Conservation (phyloP, 2,329 filamentous ascomycete species). For the Chaetomium strumarium region DNA sequence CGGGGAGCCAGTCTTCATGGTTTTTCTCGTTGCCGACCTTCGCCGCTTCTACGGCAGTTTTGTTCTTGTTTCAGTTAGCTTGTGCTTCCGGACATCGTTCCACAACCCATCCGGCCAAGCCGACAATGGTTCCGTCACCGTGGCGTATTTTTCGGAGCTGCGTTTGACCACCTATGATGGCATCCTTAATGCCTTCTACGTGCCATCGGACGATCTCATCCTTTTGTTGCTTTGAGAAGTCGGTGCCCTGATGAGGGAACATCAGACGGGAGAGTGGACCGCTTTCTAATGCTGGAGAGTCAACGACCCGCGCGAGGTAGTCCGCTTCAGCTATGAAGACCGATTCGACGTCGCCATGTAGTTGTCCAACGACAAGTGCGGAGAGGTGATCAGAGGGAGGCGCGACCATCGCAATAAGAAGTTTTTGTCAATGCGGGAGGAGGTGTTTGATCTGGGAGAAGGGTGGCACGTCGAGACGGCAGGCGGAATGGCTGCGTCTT, state of each 20-base stretch:
- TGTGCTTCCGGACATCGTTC: constrained; percentile 1
- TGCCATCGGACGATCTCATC: constrained; percentile 13
- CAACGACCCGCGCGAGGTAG: constrained; percentile 8
- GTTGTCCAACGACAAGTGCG: too few relatives aligned
- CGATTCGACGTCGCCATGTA: too few relatives aligned
- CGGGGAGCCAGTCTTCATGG: constrained; percentile 6
- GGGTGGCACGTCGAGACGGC: too few relatives aligned
- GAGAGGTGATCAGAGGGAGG: too few relatives aligned
- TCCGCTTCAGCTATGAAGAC: constrained; percentile 8
- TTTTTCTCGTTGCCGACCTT: constrained; percentile 4
- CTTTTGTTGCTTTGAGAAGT: constrained; percentile 13
- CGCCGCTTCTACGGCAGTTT: neutral
- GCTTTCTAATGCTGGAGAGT: constrained; percentile 10
- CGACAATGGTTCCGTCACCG: constrained; percentile 1
- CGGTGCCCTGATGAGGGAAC: constrained; percentile 5
- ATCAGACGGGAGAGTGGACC: constrained; percentile 7
- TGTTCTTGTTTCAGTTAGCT: constrained; percentile 3
- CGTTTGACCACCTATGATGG: constrained; percentile 6
- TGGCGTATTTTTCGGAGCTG: constrained; percentile 7
- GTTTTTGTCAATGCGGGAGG: too few relatives aligned
- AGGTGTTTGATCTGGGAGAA: too few relatives aligned
- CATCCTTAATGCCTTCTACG: constrained; percentile 10
- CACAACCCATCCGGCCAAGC: constrained; percentile 11
- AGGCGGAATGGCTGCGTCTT: too few relatives aligned
- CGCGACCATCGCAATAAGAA: too few relatives aligned